These are phyloP conservation scores for Trichoderma sp. DNA, from an alignment of 2,329 filamentous ascomycete genomes.

Conservation along the genomic window DNA sequence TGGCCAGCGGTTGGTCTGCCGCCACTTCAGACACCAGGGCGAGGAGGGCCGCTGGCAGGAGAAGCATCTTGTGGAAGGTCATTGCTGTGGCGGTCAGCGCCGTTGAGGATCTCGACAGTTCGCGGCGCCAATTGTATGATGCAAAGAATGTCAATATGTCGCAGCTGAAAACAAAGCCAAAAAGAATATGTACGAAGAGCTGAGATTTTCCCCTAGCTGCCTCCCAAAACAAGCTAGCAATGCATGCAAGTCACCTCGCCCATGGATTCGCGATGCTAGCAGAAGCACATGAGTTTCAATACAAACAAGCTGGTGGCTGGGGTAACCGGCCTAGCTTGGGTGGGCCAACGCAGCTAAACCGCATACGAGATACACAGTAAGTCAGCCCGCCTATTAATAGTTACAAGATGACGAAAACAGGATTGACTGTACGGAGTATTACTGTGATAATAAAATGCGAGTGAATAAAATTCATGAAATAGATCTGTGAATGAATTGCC, in stretches of 20 bases:
- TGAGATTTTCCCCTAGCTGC: background rate
- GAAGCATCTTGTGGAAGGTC: constrained; percentile 40
- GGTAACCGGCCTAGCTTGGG: constrained; percentile 11
- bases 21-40: constrained; percentile 44
- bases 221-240: background rate
- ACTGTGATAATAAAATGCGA: background rate
- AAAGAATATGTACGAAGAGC: background rate
- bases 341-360: background rate
- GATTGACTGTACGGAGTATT: background rate
- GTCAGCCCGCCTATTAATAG: background rate
- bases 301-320: constrained; percentile 20
- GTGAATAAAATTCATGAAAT: background rate
- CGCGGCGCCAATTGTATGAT: background rate
- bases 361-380: background rate
- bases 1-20: constrained; percentile 47
- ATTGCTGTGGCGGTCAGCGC: constrained; percentile 33
- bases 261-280: background rate
- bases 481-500: background rate
- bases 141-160: background rate
- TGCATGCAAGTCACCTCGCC: background rate
- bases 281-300: background rate
- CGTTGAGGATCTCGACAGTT: background rate
- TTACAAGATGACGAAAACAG: background rate
- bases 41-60: constrained; percentile 48
- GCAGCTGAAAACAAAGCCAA: background rate